Base-by-base conservation (phyloP, 1,139 yeast species). In the Arxiozyma slooffiae region DNA sequence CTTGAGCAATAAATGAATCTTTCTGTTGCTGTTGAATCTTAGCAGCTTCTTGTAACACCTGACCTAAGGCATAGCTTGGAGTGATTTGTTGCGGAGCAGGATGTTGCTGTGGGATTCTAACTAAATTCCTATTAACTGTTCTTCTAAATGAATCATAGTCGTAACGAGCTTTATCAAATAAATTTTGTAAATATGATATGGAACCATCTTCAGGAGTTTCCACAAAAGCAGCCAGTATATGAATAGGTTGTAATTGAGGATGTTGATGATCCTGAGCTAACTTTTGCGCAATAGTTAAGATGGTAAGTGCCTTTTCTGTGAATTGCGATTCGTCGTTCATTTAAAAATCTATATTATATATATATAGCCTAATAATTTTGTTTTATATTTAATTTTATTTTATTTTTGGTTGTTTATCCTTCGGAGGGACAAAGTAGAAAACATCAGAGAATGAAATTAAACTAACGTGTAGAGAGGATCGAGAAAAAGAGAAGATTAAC, bases 1-100 rank as follows among this genome's bases (percentile, higher is more conserved):
- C 99, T 70, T 92, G 97, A 1, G 96, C 98, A 53, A 92, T 79
- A 64, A 79, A 92, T 38, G 82, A 75, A 69, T 92, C 99, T 68
- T 92, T 92, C 66, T 92, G 99, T 61, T 85, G 86, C 49, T 81
- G 75, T 69, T 85, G 85, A 58, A 88, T 80, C 63, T 87, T 85
- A 45, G 76, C 76, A 17, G 95, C 90, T 44, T 78, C 78, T 55
- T 78, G 76, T 50, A 88, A 70, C 30, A 87, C 77, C 66, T 82
- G 84, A 16, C 84, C 84, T n/a, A 85, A 70, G 22, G 84, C 79
- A 52, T 83, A 79, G 52, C 85, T 76, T 50, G 90, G 83, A 47
- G 83, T 74, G 7, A 86, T 73, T 55, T 84, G 85, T 16, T 80
- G 76, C 7, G 96, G 95, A 14, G 97, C 83, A 2, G 98, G 98